Evolutionary conservation across 2,329 filamentous ascomycete genomes (phyloP), one percentile per base, ranked within the genome.

Genomic region (Botrytis elliptica): DNA sequence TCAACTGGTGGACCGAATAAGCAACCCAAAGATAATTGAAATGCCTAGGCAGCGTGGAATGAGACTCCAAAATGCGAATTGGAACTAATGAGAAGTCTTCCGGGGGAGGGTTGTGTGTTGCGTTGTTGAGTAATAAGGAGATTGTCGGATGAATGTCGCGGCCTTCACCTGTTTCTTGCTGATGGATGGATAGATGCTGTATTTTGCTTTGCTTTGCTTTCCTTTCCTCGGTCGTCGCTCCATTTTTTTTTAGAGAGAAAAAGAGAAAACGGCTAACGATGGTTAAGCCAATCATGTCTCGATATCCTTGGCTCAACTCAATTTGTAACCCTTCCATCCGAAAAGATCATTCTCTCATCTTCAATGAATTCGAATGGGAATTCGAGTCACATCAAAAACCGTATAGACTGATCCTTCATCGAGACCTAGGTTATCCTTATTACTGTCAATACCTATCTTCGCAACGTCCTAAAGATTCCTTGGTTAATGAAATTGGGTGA

Each of bases 221-320:
- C 36, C 60, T 67, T 67, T 67, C 65, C 64, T 55, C 62, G 38
- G 36, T 63, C 52, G 49, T 40, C 38, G 66, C 46, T 69, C 52
- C 46, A 59, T 69, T 69, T 29, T 57, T 57, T 68, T 68, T 64
- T 12, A 18, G 12, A 55, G 52, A 29, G 52, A 29, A 57, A 57
- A 57, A 33, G 38, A 36, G 64, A 55, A 65, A 59, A 67, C 36
- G 60, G n/a, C 49, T 55, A 72, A 36, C 49, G 62, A 67, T 59
- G 18, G 70, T 25, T 72, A 36, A 67, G 63, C 70, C 70, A 72
- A 72, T 73, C 59, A 59, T 18, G 18, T 73, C 59, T 7, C 29
- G n/a, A 49, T 52, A 64, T 59, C 67, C 55, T 29, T 65, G 25
- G 25, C 44, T 14, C 33, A 36, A 60, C 38, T 59, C 40, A 36